phyloP scores from a whole-genome alignment of 345 rosid species.

The Salix arbutifolia region DNA sequence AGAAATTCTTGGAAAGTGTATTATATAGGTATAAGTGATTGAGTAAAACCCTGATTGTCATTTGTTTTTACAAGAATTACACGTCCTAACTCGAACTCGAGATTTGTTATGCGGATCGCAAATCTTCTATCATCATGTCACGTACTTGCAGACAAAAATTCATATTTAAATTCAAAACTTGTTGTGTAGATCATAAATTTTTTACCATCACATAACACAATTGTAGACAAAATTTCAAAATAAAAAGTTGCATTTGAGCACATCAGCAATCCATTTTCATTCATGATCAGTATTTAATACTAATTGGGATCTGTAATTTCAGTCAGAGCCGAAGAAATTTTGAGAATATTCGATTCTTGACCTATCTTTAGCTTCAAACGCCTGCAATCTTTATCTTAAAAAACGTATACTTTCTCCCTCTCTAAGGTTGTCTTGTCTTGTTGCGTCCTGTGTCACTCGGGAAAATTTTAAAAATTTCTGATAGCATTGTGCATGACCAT shows the following conservation, averaged over 20 bases:
- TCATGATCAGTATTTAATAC: not conserved
- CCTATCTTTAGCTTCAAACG: not conserved
- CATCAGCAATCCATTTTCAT: not conserved
- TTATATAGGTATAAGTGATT: too few relatives aligned
- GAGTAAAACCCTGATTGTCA: too few relatives aligned
- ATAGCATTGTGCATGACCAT: conserved; percentile 1
- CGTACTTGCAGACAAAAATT: too few relatives aligned
- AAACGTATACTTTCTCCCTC: not conserved
- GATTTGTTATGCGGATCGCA: too few relatives aligned
- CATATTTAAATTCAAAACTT: rapidly evolving
- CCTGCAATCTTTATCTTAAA: not conserved
- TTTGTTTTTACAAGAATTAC: too few relatives aligned
- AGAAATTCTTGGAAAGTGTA: too few relatives aligned
- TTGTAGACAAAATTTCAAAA: too few relatives aligned
- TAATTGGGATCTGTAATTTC: not conserved
- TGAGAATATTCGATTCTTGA: not conserved
- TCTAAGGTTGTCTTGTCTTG: not conserved
- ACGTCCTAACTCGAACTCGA: too few relatives aligned
- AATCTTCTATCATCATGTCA: too few relatives aligned
- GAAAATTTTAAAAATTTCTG: not conserved
- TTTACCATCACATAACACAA: rapidly evolving
- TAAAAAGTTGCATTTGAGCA: not conserved
- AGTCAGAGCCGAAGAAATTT: too few relatives aligned
- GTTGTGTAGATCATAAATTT: rapidly evolving
- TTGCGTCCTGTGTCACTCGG: not conserved